Conservation (phyloP, 2,329 filamentous ascomycete genomes). For the Simplicillium aogashimaense region DNA sequence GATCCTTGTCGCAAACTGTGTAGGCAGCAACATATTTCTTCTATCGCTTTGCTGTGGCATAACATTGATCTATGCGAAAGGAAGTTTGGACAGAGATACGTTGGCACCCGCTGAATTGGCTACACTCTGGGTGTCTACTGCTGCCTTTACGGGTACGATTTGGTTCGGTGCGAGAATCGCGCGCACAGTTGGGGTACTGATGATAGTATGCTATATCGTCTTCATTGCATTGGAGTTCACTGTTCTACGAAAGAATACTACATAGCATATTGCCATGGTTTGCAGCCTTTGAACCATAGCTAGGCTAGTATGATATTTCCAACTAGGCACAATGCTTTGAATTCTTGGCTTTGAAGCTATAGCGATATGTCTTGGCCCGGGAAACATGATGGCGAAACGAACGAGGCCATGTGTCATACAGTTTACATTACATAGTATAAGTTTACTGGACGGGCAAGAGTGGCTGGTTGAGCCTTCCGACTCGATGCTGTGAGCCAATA, state of each 20-base stretch:
- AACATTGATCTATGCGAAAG: conserved; percentile 11
- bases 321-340: too few species aligned
- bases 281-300: too few species aligned
- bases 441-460: too few species aligned
- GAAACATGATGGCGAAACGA: too few species aligned
- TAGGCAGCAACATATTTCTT: conserved; percentile 45
- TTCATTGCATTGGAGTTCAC: conserved; percentile 11
- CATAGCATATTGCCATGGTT: too few species aligned
- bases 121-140: conserved; percentile 10
- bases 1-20: conserved; percentile 41
- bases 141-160: conserved; percentile 9
- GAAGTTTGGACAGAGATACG: conserved; percentile 5
- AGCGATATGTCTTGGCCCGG: too few species aligned
- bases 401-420: too few species aligned
- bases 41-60: conserved; percentile 38
- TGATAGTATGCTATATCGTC: conserved; percentile 8
- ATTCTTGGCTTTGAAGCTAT: too few species aligned
- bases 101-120: conserved; percentile 8
- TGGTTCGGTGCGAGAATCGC: conserved; percentile 9
- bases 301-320: too few species aligned
- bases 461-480: too few species aligned
- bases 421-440: too few species aligned
- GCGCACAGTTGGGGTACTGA: conserved; percentile 7
- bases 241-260: neutral
- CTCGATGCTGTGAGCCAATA: too few species aligned